Evolutionary conservation across 805 yeast species (phyloP).

Genomic region (Candida alai): DNA sequence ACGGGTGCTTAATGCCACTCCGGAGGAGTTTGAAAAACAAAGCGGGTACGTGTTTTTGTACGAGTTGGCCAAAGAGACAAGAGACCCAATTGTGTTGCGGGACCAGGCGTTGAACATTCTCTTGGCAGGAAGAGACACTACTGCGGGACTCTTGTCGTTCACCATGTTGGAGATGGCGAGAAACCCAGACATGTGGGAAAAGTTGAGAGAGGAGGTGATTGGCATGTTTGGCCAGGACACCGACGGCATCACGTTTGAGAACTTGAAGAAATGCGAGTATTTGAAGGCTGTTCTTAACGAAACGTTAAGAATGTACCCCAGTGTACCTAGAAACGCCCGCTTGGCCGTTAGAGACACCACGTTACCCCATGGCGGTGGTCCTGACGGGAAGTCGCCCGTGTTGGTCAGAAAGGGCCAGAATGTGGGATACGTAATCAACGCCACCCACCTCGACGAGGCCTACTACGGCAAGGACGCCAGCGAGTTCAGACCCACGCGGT

Average conservation of each 20-base stretch:
- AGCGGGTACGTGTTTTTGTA: constrained; percentile 34
- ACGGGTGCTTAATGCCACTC: constrained; percentile 26
- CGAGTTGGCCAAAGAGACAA: constrained; percentile 36
- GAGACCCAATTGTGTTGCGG: constrained; percentile 31
- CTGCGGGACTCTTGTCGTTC: constrained; percentile 29
- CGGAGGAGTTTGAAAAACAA: constrained; percentile 25
- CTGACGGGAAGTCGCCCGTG: constrained; percentile 34
- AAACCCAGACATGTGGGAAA: constrained; percentile 26
- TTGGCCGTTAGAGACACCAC: constrained; percentile 23
- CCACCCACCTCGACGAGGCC: constrained; percentile 40
- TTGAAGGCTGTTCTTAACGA: constrained; percentile 29
- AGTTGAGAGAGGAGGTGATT: constrained; percentile 25
- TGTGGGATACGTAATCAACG: constrained; percentile 38
- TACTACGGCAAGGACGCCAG: constrained; percentile 45
- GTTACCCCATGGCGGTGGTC: constrained; percentile 28
- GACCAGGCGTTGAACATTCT: constrained; percentile 38
- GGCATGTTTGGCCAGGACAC: constrained; percentile 23
- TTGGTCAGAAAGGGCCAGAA: constrained; percentile 42
- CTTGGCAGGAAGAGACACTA: constrained; percentile 37
- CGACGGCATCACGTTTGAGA: constrained; percentile 27
- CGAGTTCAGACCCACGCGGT: constrained; percentile 47
- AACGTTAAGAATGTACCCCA: constrained; percentile 30
- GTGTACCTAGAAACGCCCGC: constrained; percentile 31
- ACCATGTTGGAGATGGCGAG: constrained; percentile 29
- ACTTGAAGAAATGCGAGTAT: constrained; percentile 30